phyloP scores from a whole-genome alignment of 1,139 yeast genomes.

The Arxiozyma bovina region DNA sequence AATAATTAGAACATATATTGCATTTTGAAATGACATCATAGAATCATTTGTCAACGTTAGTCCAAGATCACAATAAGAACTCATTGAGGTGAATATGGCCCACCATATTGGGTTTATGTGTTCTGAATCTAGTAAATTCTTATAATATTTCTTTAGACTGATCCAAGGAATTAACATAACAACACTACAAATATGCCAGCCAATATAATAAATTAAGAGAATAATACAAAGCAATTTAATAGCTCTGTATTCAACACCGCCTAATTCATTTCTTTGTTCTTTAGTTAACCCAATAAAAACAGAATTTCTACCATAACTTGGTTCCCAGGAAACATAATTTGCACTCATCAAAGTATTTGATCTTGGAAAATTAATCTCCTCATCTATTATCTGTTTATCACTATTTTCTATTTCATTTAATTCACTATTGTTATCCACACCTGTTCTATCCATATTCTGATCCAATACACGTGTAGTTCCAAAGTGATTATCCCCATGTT shows the following conservation, averaged over 20 bases:
- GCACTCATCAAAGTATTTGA: constrained; percentile 37
- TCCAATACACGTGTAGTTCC: not conserved
- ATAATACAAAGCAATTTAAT: constrained; percentile 64
- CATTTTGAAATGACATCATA: constrained; percentile 53
- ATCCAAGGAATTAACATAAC: constrained; percentile 60
- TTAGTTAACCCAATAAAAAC: constrained; percentile 75
- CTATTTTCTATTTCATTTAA: constrained; percentile 14
- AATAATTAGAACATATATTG: constrained; percentile 55
- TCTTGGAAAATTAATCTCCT: constrained; percentile 6
- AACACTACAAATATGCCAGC: constrained; percentile 56
- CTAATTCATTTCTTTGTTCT: constrained; percentile 83
- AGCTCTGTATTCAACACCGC: constrained; percentile 93
- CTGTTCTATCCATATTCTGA: not conserved
- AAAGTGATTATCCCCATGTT: not conserved
- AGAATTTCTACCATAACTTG: constrained; percentile 87
- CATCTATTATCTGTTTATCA: constrained; percentile 8
- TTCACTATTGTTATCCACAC: not conserved
- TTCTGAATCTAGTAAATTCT: constrained; percentile 35
- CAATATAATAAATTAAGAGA: constrained; percentile 56
- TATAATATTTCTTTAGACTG: constrained; percentile 34
- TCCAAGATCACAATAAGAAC: constrained; percentile 77
- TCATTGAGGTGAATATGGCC: constrained; percentile 73
- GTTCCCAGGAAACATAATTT: constrained; percentile 75
- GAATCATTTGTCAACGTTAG: constrained; percentile 69
- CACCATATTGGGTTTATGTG: constrained; percentile 79